A percentile compares a stretch with the other conserved stretches of the same genome.
Evolutionary conservation across 1,139 yeast species (phyloP).

Genomic region (Protomyces pachydermus): DNA sequence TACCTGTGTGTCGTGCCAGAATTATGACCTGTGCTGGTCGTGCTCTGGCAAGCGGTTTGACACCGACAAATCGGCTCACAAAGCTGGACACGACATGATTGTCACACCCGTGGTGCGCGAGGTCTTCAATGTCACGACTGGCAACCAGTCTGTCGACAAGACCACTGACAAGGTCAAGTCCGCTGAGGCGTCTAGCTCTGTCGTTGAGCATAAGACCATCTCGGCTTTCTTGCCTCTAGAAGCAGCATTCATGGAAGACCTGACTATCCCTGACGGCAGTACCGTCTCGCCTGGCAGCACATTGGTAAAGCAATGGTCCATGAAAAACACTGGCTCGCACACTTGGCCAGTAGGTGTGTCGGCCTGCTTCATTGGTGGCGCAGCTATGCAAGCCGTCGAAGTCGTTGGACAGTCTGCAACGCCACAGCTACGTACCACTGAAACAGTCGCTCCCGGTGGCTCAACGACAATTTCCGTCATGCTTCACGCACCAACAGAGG

Average conservation of each 20-base stretch:
- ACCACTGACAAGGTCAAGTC: no score
- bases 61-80: background rate
- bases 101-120: background rate
- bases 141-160: no score
- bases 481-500: conserved; percentile 29
- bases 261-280: conserved; percentile 19
- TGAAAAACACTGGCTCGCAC: conserved; percentile 30
- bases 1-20: conserved; percentile 39
- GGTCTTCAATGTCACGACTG: background rate
- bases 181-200: no score
- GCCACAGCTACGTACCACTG: background rate
- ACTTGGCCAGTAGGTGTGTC: conserved; percentile 32
- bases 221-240: background rate
- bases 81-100: background rate
- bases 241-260: conserved; percentile 20
- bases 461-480: conserved; percentile 29
- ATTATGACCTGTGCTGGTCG: conserved; percentile 38
- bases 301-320: conserved; percentile 30
- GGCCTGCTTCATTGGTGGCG: conserved; percentile 29
- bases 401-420: background rate
- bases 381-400: conserved; percentile 2
- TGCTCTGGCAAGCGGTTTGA: conserved; percentile 30
- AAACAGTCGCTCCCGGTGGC: conserved; percentile 28
- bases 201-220: no score
- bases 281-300: conserved; percentile 1